These are phyloP conservation scores for Mycena galopus DNA, from an alignment of 768 basidiomycete species.

Conservation along the genomic window DNA sequence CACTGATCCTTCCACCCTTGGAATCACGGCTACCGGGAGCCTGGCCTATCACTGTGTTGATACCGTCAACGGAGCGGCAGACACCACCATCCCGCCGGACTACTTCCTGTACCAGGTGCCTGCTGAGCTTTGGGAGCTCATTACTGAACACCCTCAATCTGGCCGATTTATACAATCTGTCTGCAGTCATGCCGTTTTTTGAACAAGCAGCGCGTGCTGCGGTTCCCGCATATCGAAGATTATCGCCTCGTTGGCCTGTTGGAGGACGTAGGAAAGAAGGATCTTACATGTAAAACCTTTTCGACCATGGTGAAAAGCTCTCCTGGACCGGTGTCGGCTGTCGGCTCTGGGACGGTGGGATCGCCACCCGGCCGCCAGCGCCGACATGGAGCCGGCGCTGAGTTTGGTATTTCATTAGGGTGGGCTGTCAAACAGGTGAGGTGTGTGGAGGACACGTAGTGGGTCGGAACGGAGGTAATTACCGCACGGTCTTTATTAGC, in stretches of 20 bases:
- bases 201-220: constrained; percentile 7
- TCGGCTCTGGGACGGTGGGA: not conserved
- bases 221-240: constrained; percentile 19
- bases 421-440: not conserved
- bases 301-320: constrained; percentile 3
- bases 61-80: not conserved
- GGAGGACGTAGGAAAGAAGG: not conserved
- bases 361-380: too few species aligned
- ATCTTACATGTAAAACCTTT: not conserved
- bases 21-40: constrained; percentile 29
- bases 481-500: too few species aligned
- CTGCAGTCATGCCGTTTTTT: not conserved
- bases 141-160: not conserved
- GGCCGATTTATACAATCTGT: not conserved
- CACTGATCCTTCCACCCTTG: constrained; percentile 31
- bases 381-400: too few species aligned
- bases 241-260: not conserved
- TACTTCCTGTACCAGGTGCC: constrained; percentile 22
- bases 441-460: too few species aligned
- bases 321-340: not conserved
- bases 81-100: not conserved
- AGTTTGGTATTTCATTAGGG: too few species aligned
- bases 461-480: too few species aligned
- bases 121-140: constrained; percentile 12
- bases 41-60: constrained; percentile 20